Base-by-base conservation (phyloP, 129 eudicot genomes). In the Apium graveolens region DNA sequence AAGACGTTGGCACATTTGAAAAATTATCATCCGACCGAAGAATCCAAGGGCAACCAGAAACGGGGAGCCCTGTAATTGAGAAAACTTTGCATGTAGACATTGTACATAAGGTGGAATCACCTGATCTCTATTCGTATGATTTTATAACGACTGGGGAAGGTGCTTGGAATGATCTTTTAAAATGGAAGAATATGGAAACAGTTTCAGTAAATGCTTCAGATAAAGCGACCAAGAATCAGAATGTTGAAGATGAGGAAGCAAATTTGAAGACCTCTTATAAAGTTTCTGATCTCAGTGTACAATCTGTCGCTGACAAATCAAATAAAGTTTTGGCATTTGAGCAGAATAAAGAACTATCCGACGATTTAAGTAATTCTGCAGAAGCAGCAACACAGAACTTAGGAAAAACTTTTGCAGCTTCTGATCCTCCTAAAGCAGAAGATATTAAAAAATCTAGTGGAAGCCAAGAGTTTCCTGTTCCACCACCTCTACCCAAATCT, bases 401-500 rank as follows among this genome's bases (percentile, higher is more conserved):
- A 65, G 34, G 41, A 27, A 26, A 42, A 7, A 73, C 80, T 77
- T 41, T 49, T 73, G 78, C 60, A 57, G 39, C 13, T 17, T 84
- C 46, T 35, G 65, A 68, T 42, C 70, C 44, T 32, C 41, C 27
- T 20, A 37, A 76, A 37, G 69, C 43, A 18, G 79, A 79, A 73
- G 60, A 79, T 27, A 6, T 78, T 45, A 80, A 86, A 62, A 84
- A 69, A 39, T 86, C 69, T 70, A 74, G 75, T 12, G 29, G 18
- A 62, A 21, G 41, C 48, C 51, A 51, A 34, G 82, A 81, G 51
- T 76, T 75, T 42, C 93, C 84, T 41, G 79, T 75, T 46, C 86
- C 92, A 38, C 97, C 93, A 24, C 92, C 96, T 66, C 81, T 91
- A 70, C 96, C 91, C n/a, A 90, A 82, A 84, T 87, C 98, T 68